Evolutionary conservation across 352 stramenopile species (phyloP), one percentile per base, ranked within the genome.

Genomic region (Pythium aristosporum): DNA sequence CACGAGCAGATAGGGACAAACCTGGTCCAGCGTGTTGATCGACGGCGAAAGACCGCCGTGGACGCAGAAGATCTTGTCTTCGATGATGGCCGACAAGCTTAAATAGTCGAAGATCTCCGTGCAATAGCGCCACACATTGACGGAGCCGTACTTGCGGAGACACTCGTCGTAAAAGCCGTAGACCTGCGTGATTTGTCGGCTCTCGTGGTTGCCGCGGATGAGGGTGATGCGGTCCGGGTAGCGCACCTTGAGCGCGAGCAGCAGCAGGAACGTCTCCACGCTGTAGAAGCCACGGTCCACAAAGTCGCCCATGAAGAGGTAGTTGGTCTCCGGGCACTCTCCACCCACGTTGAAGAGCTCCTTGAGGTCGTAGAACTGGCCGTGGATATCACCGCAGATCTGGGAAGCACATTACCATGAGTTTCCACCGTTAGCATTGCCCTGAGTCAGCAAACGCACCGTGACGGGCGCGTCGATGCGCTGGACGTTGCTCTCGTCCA

Each of bases 401-500:
- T 46, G 39, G 6, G 5, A 46, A 21, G 13, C 39, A 46, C 39
- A 18, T 7, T 15, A 46, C 39, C 13, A 6, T 46, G 39, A 46
- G 23, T 62, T 10, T 51, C 18, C 52, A 43, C 9, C 30, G 43
- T 46, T 54, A 25, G n/a, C 18, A 44, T 44, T 43, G 8, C 8
- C 16, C 7, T 53, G 25, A 21, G n/a, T 2, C 20, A 23, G 18
- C 11, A 37, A 37, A 51, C 53, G 42, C 41, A 99, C 96, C 61
- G 97, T 99, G 20, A 99, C 97, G 18, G 98, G 98, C 39, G 97
- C 96, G 76, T 99, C 94, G 32, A 99, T 98, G 46, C 93, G 85
- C 84, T 99, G 96, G n/a, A 99, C 97, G 79, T 99, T 99, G 71
- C 87, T 98, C 79, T 99, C 98, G 65, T 99, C 97, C 23, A 99